Evolutionary conservation across 192 early-diverging fungal species (phyloP).

Genomic region (Radiomyces spectabilis): DNA sequence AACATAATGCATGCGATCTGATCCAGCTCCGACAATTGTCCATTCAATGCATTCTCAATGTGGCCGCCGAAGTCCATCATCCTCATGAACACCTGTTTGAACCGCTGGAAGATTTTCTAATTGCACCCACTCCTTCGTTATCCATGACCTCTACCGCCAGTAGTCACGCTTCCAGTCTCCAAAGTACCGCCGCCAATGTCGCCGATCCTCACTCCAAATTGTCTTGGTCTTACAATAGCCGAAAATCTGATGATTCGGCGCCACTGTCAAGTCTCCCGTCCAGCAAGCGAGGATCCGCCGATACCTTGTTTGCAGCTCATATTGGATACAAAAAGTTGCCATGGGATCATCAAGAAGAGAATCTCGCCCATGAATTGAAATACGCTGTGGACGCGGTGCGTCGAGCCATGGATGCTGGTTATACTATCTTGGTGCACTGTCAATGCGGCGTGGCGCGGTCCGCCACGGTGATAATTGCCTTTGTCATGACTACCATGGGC

Average conservation of each 20-base stretch:
- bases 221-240: no score
- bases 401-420: conserved; percentile 35
- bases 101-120: background rate
- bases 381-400: conserved; percentile 63
- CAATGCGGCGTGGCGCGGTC: conserved; percentile 86
- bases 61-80: conserved; percentile 63
- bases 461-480: conserved; percentile 79
- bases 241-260: background rate
- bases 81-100: conserved; percentile 17
- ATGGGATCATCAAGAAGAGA: conserved; percentile 72
- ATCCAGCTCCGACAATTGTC: conserved; percentile 34
- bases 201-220: no score
- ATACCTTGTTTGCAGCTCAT: background rate
- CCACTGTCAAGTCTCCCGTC: background rate
- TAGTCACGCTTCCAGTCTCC: background rate
- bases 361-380: conserved; percentile 53
- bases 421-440: conserved; percentile 77
- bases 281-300: background rate
- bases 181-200: background rate
- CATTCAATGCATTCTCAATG: conserved; percentile 62
- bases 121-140: conserved; percentile 1
- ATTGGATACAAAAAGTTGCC: conserved; percentile 54
- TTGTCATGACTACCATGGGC: conserved; percentile 69
- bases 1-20: conserved; percentile 52
- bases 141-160: conserved; percentile 2